These are phyloP conservation scores for Cercospora beticola DNA, from an alignment of 2,329 filamentous ascomycete genomes.

Conservation along the genomic window DNA sequence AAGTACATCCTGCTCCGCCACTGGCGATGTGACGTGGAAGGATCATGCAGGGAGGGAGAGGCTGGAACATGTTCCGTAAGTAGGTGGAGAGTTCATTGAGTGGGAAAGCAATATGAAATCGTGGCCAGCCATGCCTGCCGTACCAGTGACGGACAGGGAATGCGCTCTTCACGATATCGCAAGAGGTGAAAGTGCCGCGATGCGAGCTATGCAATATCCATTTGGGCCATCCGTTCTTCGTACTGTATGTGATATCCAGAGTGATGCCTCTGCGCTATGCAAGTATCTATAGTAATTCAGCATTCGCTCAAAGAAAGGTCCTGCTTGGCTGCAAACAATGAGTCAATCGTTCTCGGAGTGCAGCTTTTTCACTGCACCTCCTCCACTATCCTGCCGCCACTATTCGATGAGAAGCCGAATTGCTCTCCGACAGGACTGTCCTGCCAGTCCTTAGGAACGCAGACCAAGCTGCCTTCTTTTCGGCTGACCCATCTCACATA, in stretches of 20 bases:
- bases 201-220: neutral
- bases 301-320: neutral
- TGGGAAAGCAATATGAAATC: neutral
- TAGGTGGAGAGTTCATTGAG: neutral
- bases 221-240: neutral
- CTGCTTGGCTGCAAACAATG: neutral
- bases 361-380: slow-evolving; percentile 2
- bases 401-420: neutral
- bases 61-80: neutral
- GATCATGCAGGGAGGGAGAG: neutral
- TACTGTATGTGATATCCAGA: neutral
- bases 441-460: slow-evolving; percentile 12
- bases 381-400: slow-evolving; percentile 7
- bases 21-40: neutral
- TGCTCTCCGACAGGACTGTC: slow-evolving; percentile 8
- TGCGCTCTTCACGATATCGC: neutral
- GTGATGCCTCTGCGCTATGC: neutral
- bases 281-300: neutral
- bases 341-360: neutral
- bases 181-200: neutral
- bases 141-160: too few species aligned
- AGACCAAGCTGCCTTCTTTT: slow-evolving; percentile 9
- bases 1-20: neutral
- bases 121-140: neutral
- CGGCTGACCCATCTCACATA: slow-evolving; percentile 72